Evolutionary conservation across 257 asterid genomes (phyloP).

Genomic region (Craterostigma plantagineum): DNA sequence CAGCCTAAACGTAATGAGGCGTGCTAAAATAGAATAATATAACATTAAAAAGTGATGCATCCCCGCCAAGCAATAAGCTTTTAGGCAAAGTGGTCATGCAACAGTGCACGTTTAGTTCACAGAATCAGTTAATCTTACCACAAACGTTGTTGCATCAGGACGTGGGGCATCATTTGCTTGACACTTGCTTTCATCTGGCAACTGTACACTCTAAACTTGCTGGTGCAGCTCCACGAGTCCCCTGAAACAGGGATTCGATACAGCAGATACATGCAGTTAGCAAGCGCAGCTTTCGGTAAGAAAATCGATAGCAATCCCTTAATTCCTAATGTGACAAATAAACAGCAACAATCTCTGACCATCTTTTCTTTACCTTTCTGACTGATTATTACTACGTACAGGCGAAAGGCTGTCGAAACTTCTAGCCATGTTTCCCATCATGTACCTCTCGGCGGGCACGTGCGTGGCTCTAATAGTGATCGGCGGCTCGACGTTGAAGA

Average conservation of each 20-base stretch:
- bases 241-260: slow-evolving; percentile 59
- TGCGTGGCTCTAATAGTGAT: slow-evolving; percentile 65
- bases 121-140: too few species aligned
- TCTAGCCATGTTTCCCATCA: slow-evolving; percentile 40
- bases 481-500: slow-evolving; percentile 54
- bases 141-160: slow-evolving; percentile 22
- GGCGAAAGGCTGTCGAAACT: slow-evolving; percentile 26
- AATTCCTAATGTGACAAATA: neutral
- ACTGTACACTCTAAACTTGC: slow-evolving; percentile 52
- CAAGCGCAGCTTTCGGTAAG: slow-evolving; percentile 62
- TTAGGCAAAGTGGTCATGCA: too few species aligned
- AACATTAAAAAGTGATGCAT: too few species aligned
- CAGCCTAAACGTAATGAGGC: too few species aligned
- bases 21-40: too few species aligned
- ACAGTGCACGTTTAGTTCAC: too few species aligned
- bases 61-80: too few species aligned
- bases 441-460: slow-evolving; percentile 67
- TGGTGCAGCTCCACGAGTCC: slow-evolving; percentile 75
- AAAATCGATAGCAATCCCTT: neutral
- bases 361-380: too few species aligned
- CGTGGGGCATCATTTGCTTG: slow-evolving; percentile 57
- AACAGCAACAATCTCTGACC: neutral
- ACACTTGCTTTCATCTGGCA: slow-evolving; percentile 78
- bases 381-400: slow-evolving; percentile 1
- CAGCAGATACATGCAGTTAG: slow-evolving; percentile 79